Conservation (phyloP, 2,329 filamentous ascomycete genomes). For the Penicillium sp. region DNA sequence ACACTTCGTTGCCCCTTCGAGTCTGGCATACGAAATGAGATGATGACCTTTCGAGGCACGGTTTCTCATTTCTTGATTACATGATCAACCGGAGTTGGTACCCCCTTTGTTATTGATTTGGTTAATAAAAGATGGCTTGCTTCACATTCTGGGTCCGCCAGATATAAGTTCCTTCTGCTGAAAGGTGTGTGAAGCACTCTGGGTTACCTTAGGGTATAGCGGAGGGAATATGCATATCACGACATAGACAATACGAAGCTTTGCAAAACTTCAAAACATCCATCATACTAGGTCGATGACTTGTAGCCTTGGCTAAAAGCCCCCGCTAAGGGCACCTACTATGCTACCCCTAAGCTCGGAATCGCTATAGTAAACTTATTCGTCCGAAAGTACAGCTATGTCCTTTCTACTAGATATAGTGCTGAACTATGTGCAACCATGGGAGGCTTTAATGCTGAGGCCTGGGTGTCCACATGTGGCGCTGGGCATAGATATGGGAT, state of each 20-base stretch:
- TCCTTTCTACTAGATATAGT: too few species aligned
- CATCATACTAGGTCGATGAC: not conserved
- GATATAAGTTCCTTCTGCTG: conserved; percentile 9
- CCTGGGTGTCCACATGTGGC: too few species aligned
- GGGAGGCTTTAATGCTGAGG: too few species aligned
- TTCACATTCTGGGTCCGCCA: conserved; percentile 22
- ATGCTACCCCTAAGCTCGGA: too few species aligned
- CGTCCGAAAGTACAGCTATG: too few species aligned
- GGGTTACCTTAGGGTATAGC: conserved; percentile 4
- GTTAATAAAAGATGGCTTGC: conserved; percentile 35
- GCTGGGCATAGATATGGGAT: too few species aligned
- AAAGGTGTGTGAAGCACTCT: conserved; percentile 1
- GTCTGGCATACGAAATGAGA: conserved; percentile 28
- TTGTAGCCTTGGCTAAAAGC: not conserved
- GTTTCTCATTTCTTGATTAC: conserved; percentile 37
- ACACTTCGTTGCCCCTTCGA: conserved; percentile 16
- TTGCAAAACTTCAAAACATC: conserved; percentile 19
- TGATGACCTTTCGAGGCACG: conserved; percentile 30
- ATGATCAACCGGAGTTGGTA: conserved; percentile 40
- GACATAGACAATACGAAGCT: conserved; percentile 26
- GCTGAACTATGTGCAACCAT: too few species aligned
- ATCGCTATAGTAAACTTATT: too few species aligned
- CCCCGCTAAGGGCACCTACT: too few species aligned
- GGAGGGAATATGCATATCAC: conserved; percentile 19
- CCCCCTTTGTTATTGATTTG: conserved; percentile 29